Percentiles rank a stretch among this genome's conserved stretches.
phyloP scores from a whole-genome alignment of 176 grass and related monocot species.

The Alopecurus myosuroides region DNA sequence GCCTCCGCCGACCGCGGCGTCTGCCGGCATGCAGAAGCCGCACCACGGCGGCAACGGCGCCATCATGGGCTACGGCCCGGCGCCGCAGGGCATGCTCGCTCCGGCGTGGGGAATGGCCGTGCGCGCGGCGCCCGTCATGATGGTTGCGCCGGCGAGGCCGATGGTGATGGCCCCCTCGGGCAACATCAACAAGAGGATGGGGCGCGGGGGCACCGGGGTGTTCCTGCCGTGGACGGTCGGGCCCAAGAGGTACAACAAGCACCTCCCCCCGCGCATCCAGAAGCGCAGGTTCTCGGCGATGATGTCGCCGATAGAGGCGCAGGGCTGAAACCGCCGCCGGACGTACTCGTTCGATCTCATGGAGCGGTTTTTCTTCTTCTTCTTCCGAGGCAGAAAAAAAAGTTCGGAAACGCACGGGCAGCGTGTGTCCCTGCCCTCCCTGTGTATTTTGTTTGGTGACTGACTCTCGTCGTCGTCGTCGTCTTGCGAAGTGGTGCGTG shows the following conservation, averaged over 20 bases:
- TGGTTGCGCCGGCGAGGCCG: slow-evolving; percentile 63
- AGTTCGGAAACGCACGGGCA: slow-evolving; percentile 7
- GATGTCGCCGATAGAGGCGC: slow-evolving; percentile 64
- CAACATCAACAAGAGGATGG: slow-evolving; percentile 54
- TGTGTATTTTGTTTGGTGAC: slow-evolving; percentile 43
- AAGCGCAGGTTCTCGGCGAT: slow-evolving; percentile 84
- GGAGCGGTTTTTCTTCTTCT: slow-evolving; percentile 27
- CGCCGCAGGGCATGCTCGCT: slow-evolving; percentile 60
- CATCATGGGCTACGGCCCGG: slow-evolving; percentile 46
- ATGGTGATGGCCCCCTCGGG: slow-evolving; percentile 43
- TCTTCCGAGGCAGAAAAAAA: slow-evolving; percentile 1
- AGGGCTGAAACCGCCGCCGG: slow-evolving; percentile 40
- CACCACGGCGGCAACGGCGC: slow-evolving; percentile 20
- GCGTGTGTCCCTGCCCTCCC: not conserved
- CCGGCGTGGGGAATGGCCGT: slow-evolving; percentile 71
- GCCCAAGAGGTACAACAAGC: slow-evolving; percentile 87
- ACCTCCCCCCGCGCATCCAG: slow-evolving; percentile 94
- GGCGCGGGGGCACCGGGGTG: slow-evolving; percentile 77
- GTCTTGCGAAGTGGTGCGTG: not conserved
- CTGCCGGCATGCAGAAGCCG: slow-evolving; percentile 36
- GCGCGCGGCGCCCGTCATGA: slow-evolving; percentile 53
- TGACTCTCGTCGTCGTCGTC: slow-evolving; percentile 18
- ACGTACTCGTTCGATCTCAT: not conserved
- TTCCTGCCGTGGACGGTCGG: slow-evolving; percentile 96
- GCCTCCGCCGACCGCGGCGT: slow-evolving; percentile 19